Evolutionary conservation across 2,329 filamentous ascomycete genomes (phyloP), one percentile per base, ranked within the genome.

Genomic region (Pseudonectria foliicola): DNA sequence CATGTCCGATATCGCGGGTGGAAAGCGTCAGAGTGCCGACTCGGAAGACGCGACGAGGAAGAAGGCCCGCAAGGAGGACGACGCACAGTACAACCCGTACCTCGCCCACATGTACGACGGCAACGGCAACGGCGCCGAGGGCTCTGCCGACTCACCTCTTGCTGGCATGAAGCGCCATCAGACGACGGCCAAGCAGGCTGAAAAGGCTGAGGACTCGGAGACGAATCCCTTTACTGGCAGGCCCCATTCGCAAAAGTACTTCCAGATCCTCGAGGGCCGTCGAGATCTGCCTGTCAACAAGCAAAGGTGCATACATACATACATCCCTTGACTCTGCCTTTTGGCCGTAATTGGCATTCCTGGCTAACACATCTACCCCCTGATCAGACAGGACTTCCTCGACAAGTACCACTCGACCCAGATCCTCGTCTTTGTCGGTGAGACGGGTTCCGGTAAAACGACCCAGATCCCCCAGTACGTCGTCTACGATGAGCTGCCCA

Each of bases 391-490:
- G 62, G 92, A 98, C 59, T 98, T 98, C 58, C 74, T 98, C 40
- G 70, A 89, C 56, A 77, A 94, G 55, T 98, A 93, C 66, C 93
- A 98, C 54, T 79, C 83, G 53, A 86, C 82, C 15, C 92, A 98
- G 65, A 95, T 98, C 49, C 79, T 98, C 42, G 92, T 98, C 53
- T 95, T 98, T 55, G 92, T 98, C 46, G 92, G 92, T 68, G 92
- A 98, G 71, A 98, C 92, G 7, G 92, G 93, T 77, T 98, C 92
- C 48, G 92, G 92, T 68, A 98, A 98, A 70, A 98, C 92, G 4
- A 98, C 92, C 0, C 92, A 98, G 70, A 96, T 98, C 42, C 92
- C 92, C 2, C 92, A 98, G 62, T 98, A 95, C 61, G 90, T 98
- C 47, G 78, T 98, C 27, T 96, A 84, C 71, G 92, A 98, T 65